Conservation (phyloP, 2,329 filamentous ascomycete species). For the Plenodomus tracheiphilus region DNA sequence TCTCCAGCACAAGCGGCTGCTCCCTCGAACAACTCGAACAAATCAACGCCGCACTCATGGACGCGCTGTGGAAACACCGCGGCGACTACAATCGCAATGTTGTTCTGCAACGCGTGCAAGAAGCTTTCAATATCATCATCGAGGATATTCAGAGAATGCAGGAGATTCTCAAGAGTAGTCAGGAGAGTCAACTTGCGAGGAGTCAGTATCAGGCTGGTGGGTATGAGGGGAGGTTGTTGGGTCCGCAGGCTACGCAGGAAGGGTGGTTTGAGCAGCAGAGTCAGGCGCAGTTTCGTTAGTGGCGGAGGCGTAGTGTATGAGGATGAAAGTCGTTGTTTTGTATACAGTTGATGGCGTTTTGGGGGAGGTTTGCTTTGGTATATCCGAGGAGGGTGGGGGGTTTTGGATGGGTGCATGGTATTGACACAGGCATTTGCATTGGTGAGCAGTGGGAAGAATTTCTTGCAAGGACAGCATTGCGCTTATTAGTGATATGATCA, state of each 20-base stretch:
- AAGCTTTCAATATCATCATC: constrained; percentile 76
- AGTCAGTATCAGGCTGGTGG: neutral
- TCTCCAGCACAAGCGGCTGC: constrained; percentile 71
- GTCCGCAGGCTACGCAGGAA: constrained; percentile 7
- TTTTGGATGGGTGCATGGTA: too few relatives aligned
- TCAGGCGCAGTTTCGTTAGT: neutral
- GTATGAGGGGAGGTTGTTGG: neutral
- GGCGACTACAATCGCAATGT: constrained; percentile 81
- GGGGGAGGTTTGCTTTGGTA: too few relatives aligned
- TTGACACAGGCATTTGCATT: too few relatives aligned
- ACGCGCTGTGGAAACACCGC: constrained; percentile 78
- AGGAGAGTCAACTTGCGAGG: constrained; percentile 23
- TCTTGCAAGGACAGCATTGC: too few relatives aligned
- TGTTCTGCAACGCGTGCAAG: constrained; percentile 66
- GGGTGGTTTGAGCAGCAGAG: constrained; percentile 8
- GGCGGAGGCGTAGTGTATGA: neutral
- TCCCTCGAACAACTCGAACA: constrained; percentile 95
- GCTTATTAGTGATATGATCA: too few relatives aligned
- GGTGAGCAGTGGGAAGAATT: too few relatives aligned
- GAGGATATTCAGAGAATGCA: constrained; percentile 65
- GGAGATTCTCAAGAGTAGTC: constrained; percentile 46
- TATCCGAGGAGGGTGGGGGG: too few relatives aligned
- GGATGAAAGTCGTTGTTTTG: too few relatives aligned
- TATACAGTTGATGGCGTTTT: too few relatives aligned
- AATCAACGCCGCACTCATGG: constrained; percentile 88